Conservation (phyloP, 1,284 basidiomycete species). For the Cutaneotrichosporon arboriforme region DNA sequence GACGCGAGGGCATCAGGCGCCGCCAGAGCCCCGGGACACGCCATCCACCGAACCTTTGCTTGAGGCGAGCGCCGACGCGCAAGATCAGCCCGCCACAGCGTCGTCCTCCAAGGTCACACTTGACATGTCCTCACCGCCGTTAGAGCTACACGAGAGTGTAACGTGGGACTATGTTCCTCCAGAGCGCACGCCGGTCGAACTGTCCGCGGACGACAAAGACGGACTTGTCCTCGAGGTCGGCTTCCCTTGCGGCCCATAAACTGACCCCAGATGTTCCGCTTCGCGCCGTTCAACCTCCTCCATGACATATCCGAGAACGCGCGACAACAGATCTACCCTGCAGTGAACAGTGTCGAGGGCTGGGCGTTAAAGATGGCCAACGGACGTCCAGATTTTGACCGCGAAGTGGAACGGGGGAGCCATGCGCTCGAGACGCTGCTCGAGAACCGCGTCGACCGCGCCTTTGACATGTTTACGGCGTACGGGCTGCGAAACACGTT, state of each 20-base stretch:
- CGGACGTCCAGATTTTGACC: slow-evolving; percentile 19
- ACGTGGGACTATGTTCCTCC: slow-evolving; percentile 31
- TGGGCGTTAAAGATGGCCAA: slow-evolving; percentile 23
- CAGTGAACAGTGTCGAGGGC: slow-evolving; percentile 29
- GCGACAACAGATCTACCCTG: slow-evolving; percentile 29
- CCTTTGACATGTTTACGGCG: slow-evolving; percentile 45
- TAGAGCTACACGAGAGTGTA: slow-evolving; percentile 28
- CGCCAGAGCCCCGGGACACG: neutral
- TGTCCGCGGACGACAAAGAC: slow-evolving; percentile 31
- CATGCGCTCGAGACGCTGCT: slow-evolving; percentile 47
- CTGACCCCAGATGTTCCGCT: slow-evolving; percentile 34
- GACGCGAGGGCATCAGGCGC: neutral
- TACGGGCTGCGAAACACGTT: slow-evolving; percentile 47
- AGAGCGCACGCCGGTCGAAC: slow-evolving; percentile 1
- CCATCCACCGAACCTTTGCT: neutral
- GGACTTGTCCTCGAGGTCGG: slow-evolving; percentile 37
- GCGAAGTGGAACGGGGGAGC: slow-evolving; percentile 35
- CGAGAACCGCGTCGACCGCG: slow-evolving; percentile 44
- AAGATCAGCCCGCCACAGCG: neutral
- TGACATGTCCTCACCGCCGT: slow-evolving; percentile 19
- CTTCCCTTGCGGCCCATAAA: neutral
- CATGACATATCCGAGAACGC: slow-evolving; percentile 40
- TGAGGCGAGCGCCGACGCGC: neutral
- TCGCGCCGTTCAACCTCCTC: slow-evolving; percentile 33
- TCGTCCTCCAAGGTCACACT: slow-evolving; percentile 29